These are phyloP conservation scores for Cardamine occulta DNA, from an alignment of 345 rosid species.

Conservation along the genomic window DNA sequence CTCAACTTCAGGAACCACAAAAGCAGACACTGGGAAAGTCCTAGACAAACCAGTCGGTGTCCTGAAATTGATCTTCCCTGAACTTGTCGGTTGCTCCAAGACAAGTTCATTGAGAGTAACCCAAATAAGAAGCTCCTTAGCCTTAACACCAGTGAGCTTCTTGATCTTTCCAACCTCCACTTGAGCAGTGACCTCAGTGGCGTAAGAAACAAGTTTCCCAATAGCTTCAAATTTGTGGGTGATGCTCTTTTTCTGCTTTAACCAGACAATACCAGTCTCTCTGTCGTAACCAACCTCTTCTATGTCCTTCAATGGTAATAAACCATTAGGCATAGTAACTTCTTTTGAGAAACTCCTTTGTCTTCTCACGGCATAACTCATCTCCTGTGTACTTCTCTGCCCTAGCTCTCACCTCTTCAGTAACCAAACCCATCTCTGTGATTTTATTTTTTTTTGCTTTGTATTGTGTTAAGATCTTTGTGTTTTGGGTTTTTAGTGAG, in stretches of 20 bases:
- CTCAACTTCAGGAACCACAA: constrained; percentile 46
- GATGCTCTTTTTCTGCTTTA: constrained; percentile 79
- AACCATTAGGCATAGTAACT: constrained; percentile 67
- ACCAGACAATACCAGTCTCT: constrained; percentile 90
- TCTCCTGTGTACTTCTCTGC: constrained; percentile 86
- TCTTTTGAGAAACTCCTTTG: constrained; percentile 64
- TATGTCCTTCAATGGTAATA: constrained; percentile 77
- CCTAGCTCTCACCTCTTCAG: constrained; percentile 72
- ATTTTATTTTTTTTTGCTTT: neutral
- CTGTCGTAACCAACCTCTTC: constrained; percentile 76
- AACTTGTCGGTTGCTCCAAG: constrained; percentile 54
- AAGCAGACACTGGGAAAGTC: constrained; percentile 73
- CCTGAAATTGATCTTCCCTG: constrained; percentile 69
- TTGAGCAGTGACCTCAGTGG: constrained; percentile 71
- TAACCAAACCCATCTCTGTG: constrained; percentile 58
- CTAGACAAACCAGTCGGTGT: constrained; percentile 75
- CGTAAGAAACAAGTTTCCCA: constrained; percentile 63
- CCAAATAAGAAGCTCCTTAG: constrained; percentile 91
- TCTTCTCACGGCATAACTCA: constrained; percentile 69
- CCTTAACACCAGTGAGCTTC: constrained; percentile 92
- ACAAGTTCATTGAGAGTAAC: constrained; percentile 66
- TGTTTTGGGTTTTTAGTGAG: constrained; percentile 2
- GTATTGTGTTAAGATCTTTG: constrained; percentile 19
- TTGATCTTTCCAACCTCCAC: constrained; percentile 70
- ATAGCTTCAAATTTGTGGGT: constrained; percentile 84